Evolutionary conservation across 257 asterid genomes (phyloP).

Genomic region (Vinca minor): DNA sequence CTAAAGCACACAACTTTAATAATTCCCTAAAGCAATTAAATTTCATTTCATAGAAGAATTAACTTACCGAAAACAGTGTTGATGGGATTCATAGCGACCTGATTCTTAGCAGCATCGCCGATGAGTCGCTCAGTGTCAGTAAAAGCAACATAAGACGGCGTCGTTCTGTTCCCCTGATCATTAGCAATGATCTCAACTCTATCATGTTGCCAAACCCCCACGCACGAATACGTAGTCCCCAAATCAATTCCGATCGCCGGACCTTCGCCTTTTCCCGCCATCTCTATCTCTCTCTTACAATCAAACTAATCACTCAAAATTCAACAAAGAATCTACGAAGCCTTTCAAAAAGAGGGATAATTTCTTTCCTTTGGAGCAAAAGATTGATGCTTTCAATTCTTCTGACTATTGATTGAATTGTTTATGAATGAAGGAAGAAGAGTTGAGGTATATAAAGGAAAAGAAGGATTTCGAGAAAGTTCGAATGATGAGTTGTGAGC

Average conservation of each 20-base stretch:
- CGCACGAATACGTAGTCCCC: slow-evolving; percentile 29
- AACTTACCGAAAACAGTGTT: slow-evolving; percentile 28
- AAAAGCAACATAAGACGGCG: slow-evolving; percentile 29
- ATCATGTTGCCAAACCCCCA: slow-evolving; percentile 33
- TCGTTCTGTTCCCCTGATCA: slow-evolving; percentile 33
- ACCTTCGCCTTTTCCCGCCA: slow-evolving; percentile 24
- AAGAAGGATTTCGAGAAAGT: slow-evolving; percentile 12
- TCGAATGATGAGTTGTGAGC: slow-evolving; percentile 9
- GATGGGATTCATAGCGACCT: slow-evolving; percentile 27
- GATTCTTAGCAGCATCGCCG: slow-evolving; percentile 33
- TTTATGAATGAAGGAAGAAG: background rate
- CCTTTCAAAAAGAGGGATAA: background rate
- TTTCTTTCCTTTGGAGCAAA: too few species aligned
- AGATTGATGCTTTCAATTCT: too few species aligned
- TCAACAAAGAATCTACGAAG: background rate
- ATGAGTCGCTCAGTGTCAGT: slow-evolving; percentile 26
- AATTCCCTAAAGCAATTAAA: background rate
- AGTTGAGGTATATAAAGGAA: slow-evolving; percentile 5
- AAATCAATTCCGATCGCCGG: slow-evolving; percentile 29
- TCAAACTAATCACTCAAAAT: background rate
- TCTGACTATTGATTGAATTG: too few species aligned
- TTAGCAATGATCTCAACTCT: slow-evolving; percentile 29
- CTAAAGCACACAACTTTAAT: background rate
- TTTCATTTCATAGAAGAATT: too few species aligned
- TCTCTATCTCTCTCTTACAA: background rate